A percentile compares a stretch with the other conserved stretches of the same genome.
Conservation (phyloP, 345 rosid genomes). For the Acer negundo region DNA sequence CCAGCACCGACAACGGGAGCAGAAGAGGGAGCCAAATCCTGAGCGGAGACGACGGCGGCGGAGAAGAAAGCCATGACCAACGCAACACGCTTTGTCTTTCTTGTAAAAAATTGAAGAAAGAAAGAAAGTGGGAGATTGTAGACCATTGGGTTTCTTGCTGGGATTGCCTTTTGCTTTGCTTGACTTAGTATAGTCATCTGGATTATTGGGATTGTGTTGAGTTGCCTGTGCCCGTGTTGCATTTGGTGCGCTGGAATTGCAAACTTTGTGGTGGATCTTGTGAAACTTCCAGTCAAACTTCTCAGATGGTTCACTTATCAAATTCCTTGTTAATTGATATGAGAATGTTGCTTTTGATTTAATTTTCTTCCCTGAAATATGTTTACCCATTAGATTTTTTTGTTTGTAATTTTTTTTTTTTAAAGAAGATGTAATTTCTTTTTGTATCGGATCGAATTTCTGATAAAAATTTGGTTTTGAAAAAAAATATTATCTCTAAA, state of each 20-base stretch:
- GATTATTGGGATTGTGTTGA: constrained; percentile 69
- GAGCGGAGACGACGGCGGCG: no score
- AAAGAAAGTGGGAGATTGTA: constrained; percentile 60
- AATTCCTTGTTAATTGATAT: constrained; percentile 60
- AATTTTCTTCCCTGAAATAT: background rate
- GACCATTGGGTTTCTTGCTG: constrained; percentile 77
- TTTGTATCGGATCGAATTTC: no score
- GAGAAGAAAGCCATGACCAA: no score
- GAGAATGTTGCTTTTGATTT: background rate
- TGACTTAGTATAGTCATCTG: constrained; percentile 75
- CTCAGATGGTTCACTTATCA: constrained; percentile 68
- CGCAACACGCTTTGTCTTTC: background rate
- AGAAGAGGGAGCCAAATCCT: no score
- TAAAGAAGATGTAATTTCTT: background rate
- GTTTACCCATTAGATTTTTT: background rate
- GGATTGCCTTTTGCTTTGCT: constrained; percentile 81
- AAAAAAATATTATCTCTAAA: no score
- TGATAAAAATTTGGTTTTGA: no score
- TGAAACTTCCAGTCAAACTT: constrained; percentile 68
- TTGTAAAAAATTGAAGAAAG: background rate
- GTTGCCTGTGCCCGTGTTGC: constrained; percentile 90
- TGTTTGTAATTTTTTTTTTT: no score
- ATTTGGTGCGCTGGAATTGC: constrained; percentile 70
- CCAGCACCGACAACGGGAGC: no score
- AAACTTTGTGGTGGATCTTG: constrained; percentile 57